A percentile compares a stretch with the other conserved stretches of the same genome.
These are phyloP conservation scores for Colletotrichum ledebouriae DNA, from an alignment of 2,329 filamentous ascomycete species.

Conservation along the genomic window DNA sequence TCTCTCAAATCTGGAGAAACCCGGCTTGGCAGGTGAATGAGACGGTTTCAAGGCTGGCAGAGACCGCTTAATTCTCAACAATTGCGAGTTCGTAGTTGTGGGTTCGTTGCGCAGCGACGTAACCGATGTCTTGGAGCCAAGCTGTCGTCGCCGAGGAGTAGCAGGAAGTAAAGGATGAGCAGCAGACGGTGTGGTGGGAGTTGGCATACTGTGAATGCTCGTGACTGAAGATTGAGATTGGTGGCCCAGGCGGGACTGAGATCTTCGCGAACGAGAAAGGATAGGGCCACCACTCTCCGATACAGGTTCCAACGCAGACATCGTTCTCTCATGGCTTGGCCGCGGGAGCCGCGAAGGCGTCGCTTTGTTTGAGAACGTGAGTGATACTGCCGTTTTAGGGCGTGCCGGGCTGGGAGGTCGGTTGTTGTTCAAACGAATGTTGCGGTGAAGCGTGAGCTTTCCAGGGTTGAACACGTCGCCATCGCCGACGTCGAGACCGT, in stretches of 20 bases:
- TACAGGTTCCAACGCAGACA: constrained; percentile 88
- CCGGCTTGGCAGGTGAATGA: constrained; percentile 65
- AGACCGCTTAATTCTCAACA: constrained; percentile 75
- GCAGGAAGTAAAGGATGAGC: constrained; percentile 66
- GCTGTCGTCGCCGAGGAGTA: constrained; percentile 72
- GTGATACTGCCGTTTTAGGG: constrained; percentile 81
- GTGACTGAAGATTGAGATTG: constrained; percentile 77
- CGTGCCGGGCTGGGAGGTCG: constrained; percentile 78
- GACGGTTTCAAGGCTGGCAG: constrained; percentile 69
- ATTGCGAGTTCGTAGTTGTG: constrained; percentile 75
- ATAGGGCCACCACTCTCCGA: constrained; percentile 88
- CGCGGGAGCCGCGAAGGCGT: constrained; percentile 82
- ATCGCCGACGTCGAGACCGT: constrained; percentile 88
- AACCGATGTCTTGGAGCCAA: constrained; percentile 67
- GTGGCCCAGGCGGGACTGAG: constrained; percentile 78
- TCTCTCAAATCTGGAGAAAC: constrained; percentile 64
- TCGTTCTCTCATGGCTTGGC: constrained; percentile 73
- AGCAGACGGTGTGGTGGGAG: constrained; percentile 71
- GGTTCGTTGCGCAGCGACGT: constrained; percentile 69
- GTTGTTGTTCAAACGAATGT: constrained; percentile 86
- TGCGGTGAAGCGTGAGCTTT: constrained; percentile 89
- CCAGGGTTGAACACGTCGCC: constrained; percentile 84
- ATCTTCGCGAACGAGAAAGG: constrained; percentile 67
- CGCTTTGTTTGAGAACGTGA: constrained; percentile 92
- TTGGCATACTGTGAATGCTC: constrained; percentile 72